A percentile compares a stretch with the other conserved stretches of the same genome.
phyloP scores from a whole-genome alignment of 495 filamentous ascomycete genomes.

The Hypomontagnella monticulosa region DNA sequence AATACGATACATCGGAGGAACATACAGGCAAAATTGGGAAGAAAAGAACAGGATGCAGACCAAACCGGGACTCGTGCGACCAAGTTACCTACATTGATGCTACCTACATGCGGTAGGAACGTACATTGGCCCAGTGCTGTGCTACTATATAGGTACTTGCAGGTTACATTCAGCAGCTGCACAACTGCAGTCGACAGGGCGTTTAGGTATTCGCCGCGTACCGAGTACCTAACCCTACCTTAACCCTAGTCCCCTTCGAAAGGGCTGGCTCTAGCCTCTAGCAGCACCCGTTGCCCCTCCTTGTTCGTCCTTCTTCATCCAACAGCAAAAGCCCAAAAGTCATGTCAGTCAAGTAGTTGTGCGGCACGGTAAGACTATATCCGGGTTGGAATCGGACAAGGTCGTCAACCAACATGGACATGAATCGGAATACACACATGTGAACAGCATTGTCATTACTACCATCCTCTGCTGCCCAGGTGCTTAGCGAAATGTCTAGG shows the following conservation, averaged over 20 bases:
- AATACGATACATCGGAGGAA: conserved; percentile 7
- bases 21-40: conserved; percentile 40
- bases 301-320: conserved; percentile 13
- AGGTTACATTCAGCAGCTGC: conserved; percentile 23
- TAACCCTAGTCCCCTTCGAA: neutral
- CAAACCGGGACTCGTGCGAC: conserved; percentile 5
- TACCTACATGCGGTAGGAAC: conserved; percentile 1
- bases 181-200: neutral
- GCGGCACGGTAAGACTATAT: neutral
- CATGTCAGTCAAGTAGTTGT: neutral
- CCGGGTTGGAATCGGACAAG: no score
- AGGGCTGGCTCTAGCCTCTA: conserved; percentile 3
- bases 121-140: conserved; percentile 5
- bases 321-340: conserved; percentile 23
- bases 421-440: neutral
- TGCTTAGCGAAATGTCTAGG: no score
- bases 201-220: conserved; percentile 25
- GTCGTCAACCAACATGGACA: neutral
- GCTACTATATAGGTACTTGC: conserved; percentile 15
- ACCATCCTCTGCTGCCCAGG: no score
- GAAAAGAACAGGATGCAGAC: conserved; percentile 7
- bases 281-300: conserved; percentile 15
- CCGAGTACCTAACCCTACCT: conserved; percentile 28
- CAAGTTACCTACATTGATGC: no score
- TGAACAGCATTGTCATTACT: neutral